Conservation (phyloP, 345 rosid species). For the Eucalyptus sideroxylon region DNA sequence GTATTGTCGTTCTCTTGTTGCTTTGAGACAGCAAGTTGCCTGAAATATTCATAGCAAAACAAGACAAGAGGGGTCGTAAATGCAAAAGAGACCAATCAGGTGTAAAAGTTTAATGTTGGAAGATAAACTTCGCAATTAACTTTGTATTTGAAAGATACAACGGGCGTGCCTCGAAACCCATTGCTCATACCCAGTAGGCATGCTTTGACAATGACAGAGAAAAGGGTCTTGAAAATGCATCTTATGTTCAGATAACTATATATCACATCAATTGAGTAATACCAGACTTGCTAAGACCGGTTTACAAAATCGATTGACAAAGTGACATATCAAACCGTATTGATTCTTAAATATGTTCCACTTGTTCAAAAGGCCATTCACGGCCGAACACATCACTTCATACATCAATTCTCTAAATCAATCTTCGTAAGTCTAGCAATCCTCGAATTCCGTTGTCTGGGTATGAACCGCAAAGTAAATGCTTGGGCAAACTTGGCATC, state of each 20-base stretch:
- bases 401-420: background rate
- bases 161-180: background rate
- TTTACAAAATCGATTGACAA: background rate
- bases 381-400: background rate
- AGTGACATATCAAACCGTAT: background rate
- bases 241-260: background rate
- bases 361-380: background rate
- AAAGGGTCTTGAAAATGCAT: background rate
- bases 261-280: background rate
- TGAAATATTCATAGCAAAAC: background rate
- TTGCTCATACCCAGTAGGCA: background rate
- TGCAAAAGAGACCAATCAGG: background rate
- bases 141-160: background rate
- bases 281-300: background rate
- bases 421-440: background rate
- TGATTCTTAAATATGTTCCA: background rate
- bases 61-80: background rate
- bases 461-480: background rate
- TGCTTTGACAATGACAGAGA: background rate
- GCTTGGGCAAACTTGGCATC: background rate
- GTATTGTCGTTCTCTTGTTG: background rate
- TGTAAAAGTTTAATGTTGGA: background rate
- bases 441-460: background rate
- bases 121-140: background rate
- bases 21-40: background rate